These are phyloP conservation scores for Coniella lustricola DNA, from an alignment of 2,329 filamentous ascomycete species.

Conservation along the genomic window DNA sequence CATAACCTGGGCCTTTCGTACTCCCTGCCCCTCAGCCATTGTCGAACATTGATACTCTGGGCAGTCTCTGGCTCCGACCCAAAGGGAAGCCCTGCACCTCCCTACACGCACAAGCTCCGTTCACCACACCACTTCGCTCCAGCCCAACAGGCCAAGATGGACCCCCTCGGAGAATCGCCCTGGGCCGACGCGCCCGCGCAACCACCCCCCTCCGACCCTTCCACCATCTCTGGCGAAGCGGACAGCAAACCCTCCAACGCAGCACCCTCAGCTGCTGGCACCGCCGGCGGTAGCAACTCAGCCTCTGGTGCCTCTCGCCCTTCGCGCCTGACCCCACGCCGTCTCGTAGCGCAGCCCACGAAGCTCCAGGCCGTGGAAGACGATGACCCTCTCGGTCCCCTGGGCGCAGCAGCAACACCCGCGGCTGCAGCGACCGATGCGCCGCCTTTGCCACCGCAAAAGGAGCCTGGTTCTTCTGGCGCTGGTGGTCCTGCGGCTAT, in stretches of 20 bases:
- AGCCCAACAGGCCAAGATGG: constrained; percentile 33
- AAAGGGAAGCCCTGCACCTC: background rate
- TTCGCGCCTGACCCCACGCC: constrained; percentile 45
- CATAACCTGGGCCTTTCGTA: no score
- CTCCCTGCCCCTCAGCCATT: no score
- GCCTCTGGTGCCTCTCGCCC: constrained; percentile 28
- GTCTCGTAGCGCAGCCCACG: constrained; percentile 67
- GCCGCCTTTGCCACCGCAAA: constrained; percentile 63
- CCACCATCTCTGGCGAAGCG: constrained; percentile 23
- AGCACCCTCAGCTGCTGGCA: constrained; percentile 23
- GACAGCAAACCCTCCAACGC: constrained; percentile 24
- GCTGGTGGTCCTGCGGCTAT: constrained; percentile 6
- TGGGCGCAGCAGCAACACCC: constrained; percentile 47
- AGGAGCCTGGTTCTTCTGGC: constrained; percentile 42
- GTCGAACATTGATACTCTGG: no score
- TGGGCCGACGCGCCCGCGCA: constrained; percentile 42
- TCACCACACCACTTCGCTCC: no score
- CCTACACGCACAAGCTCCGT: background rate
- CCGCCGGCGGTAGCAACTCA: constrained; percentile 17
- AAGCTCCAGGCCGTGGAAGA: constrained; percentile 72
- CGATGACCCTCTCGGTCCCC: constrained; percentile 65
- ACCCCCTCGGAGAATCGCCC: constrained; percentile 44
- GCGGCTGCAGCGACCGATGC: constrained; percentile 28
- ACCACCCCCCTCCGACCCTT: constrained; percentile 23
- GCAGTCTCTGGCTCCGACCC: no score